These are phyloP conservation scores for Vigna nakashimae DNA, from an alignment of 306 rosid genomes.

Conservation along the genomic window DNA sequence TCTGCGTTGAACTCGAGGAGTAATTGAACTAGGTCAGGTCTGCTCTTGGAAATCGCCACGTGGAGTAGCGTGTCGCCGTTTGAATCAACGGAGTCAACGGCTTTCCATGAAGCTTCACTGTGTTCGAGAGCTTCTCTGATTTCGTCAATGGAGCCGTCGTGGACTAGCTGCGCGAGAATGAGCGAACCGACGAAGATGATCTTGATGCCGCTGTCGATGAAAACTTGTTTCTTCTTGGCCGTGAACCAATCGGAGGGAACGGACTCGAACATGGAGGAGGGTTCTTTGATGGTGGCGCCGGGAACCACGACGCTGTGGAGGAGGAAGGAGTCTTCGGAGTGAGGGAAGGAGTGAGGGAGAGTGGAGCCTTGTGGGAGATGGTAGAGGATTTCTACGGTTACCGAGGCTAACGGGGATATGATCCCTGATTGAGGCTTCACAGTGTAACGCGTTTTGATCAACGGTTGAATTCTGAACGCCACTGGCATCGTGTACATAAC, in stretches of 20 bases:
- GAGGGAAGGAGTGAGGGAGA: slow-evolving; percentile 70
- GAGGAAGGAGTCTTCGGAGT: slow-evolving; percentile 67
- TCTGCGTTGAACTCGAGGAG: slow-evolving; percentile 74
- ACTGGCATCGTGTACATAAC: slow-evolving; percentile 96
- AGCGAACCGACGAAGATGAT: slow-evolving; percentile 70
- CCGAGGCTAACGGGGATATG: slow-evolving; percentile 69
- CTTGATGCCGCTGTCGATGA: slow-evolving; percentile 72
- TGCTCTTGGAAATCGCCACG: slow-evolving; percentile 56
- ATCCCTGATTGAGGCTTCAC: slow-evolving; percentile 76
- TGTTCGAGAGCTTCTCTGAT: slow-evolving; percentile 69
- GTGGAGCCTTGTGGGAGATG: slow-evolving; percentile 58
- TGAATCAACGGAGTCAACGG: slow-evolving; percentile 59
- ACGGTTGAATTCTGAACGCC: slow-evolving; percentile 77
- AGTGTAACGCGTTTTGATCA: slow-evolving; percentile 66
- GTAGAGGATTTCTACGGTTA: slow-evolving; percentile 62
- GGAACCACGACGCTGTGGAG: slow-evolving; percentile 88
- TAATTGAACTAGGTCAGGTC: slow-evolving; percentile 75
- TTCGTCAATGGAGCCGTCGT: slow-evolving; percentile 69
- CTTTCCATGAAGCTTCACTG: slow-evolving; percentile 65
- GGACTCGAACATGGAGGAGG: slow-evolving; percentile 62
- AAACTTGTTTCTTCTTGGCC: slow-evolving; percentile 77
- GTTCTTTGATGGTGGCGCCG: slow-evolving; percentile 70
- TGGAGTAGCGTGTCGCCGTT: slow-evolving; percentile 67
- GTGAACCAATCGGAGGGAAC: slow-evolving; percentile 83
- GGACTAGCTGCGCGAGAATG: slow-evolving; percentile 56